Conservation (phyloP, 441 rosid genomes). For the Pelargonium fulgidum region DNA sequence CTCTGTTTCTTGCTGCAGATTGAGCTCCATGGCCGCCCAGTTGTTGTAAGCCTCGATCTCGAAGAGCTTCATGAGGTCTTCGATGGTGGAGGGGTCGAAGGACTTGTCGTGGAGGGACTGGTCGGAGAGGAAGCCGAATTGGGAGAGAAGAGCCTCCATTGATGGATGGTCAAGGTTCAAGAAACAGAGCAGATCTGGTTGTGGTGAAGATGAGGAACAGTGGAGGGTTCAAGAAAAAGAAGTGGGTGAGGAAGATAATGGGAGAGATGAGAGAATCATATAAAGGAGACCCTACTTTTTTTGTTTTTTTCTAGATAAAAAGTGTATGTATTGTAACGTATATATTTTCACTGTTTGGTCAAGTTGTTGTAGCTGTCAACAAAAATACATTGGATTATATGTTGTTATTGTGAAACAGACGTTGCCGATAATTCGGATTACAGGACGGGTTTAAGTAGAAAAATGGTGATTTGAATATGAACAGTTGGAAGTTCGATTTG, state of each 20-base stretch:
- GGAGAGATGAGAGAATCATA: not conserved
- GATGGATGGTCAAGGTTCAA: not conserved
- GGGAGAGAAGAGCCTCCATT: constrained; percentile 77
- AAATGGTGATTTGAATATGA: no score
- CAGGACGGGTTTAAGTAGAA: no score
- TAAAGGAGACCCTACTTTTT: not conserved
- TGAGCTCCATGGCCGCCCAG: constrained; percentile 66
- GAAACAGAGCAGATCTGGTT: not conserved
- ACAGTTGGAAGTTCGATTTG: no score
- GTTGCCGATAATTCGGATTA: no score
- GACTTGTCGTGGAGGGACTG: constrained; percentile 56
- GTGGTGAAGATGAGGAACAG: not conserved
- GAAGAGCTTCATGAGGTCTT: constrained; percentile 72
- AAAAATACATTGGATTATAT: no score
- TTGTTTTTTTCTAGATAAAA: not conserved
- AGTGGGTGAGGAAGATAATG: not conserved
- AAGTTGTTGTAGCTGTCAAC: no score
- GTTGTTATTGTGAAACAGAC: no score
- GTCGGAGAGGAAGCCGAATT: constrained; percentile 67
- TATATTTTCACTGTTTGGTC: no score
- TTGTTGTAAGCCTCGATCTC: constrained; percentile 78
- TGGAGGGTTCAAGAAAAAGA: not conserved
- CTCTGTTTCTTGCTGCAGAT: constrained; percentile 35
- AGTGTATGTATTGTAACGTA: not conserved
- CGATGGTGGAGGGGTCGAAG: constrained; percentile 68